A percentile compares a stretch with the other conserved stretches of the same genome.
Evolutionary conservation across 805 yeast species (phyloP).

Genomic region (Ogataea nonfermentans): DNA sequence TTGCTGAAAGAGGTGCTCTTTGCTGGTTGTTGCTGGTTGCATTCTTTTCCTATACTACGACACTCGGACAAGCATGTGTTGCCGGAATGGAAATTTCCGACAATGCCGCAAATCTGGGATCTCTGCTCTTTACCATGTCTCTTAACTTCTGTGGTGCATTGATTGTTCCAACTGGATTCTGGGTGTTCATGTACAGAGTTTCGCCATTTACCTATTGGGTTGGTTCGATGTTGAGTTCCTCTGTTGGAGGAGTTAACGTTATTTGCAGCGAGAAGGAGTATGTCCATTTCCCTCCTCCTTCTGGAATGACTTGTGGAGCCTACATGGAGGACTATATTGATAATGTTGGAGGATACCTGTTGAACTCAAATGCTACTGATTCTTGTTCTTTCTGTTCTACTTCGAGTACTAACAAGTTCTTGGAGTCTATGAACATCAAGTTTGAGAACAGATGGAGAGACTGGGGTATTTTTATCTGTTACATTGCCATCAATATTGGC

Average conservation of each 20-base stretch:
- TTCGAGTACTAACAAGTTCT: conserved; percentile 55
- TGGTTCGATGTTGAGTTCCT: conserved; percentile 51
- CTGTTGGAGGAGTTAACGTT: conserved; percentile 50
- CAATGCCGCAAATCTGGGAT: conserved; percentile 61
- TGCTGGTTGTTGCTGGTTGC: conserved; percentile 40
- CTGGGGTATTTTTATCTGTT: conserved; percentile 54
- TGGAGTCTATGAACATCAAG: conserved; percentile 43
- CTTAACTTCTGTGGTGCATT: conserved; percentile 79
- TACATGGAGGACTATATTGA: conserved; percentile 43
- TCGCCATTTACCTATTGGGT: conserved; percentile 71
- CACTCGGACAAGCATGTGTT: conserved; percentile 57
- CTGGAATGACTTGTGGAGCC: conserved; percentile 56
- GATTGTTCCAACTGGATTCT: conserved; percentile 61
- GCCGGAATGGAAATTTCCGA: conserved; percentile 60
- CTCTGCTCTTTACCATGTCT: conserved; percentile 57
- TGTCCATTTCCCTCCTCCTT: conserved; percentile 48
- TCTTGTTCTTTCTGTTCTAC: conserved; percentile 62
- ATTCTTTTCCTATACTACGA: conserved; percentile 53
- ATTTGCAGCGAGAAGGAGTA: conserved; percentile 49
- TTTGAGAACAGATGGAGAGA: conserved; percentile 59
- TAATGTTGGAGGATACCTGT: conserved; percentile 47
- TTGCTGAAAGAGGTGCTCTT: conserved; percentile 56
- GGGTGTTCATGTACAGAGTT: conserved; percentile 75
- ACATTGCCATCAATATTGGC: conserved; percentile 42
- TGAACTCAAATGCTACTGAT: conserved; percentile 43